These are phyloP conservation scores for Pichia cabralensis DNA, from an alignment of 805 yeast genomes.

Conservation along the genomic window DNA sequence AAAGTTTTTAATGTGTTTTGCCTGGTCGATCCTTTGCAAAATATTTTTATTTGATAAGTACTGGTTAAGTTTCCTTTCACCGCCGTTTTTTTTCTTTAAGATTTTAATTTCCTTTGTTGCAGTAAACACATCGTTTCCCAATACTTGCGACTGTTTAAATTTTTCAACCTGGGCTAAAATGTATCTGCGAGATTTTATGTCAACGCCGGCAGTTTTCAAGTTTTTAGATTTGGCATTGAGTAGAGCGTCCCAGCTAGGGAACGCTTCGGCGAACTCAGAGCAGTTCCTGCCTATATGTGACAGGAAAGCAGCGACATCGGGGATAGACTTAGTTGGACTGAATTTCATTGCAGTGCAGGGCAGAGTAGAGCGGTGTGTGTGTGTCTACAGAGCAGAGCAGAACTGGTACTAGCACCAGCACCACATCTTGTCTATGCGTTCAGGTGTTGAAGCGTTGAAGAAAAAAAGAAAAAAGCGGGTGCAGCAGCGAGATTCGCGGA, in stretches of 20 bases:
- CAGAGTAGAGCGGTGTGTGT: too few relatives aligned
- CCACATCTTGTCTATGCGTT: too few relatives aligned
- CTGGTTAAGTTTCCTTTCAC: conserved; percentile 72
- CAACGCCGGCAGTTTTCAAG: conserved; percentile 72
- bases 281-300: conserved; percentile 70
- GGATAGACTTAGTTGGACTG: conserved; percentile 45
- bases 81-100: conserved; percentile 72
- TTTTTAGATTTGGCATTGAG: conserved; percentile 43
- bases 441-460: too few relatives aligned
- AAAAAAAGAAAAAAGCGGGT: too few relatives aligned
- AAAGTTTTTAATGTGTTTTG: conserved; percentile 22
- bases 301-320: conserved; percentile 68
- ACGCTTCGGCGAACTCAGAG: conserved; percentile 53
- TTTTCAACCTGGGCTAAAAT: conserved; percentile 65
- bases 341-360: too few relatives aligned
- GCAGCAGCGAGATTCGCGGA: too few relatives aligned
- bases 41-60: conserved; percentile 50
- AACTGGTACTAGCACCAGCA: too few relatives aligned
- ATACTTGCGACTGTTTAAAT: conserved; percentile 48
- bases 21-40: conserved; percentile 36
- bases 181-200: conserved; percentile 60
- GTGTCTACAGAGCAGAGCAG: too few relatives aligned
- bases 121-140: neutral
- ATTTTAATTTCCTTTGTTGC: conserved; percentile 41
- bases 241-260: conserved; percentile 67